Evolutionary conservation across 176 grass and related monocot genomes (phyloP).

Genomic region (Hordeum marinum): DNA sequence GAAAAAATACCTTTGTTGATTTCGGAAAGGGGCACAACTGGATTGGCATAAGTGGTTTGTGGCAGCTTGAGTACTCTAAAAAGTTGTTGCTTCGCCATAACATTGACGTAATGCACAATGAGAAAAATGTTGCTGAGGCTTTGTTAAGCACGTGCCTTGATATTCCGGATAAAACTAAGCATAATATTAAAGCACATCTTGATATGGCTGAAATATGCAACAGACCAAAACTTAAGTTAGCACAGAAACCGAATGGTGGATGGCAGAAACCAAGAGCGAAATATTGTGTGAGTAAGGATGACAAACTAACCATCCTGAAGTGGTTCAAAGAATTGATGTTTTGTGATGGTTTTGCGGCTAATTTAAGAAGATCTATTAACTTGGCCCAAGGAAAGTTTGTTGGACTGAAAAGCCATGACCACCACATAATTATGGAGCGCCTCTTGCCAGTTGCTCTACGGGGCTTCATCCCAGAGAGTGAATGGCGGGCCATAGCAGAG

Average conservation of each 20-base stretch:
- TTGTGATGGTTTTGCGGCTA: constrained; percentile 7
- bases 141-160: too few species aligned
- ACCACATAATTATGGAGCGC: not conserved
- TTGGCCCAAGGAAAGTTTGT: not conserved
- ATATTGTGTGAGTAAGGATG: not conserved
- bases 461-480: not conserved
- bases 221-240: not conserved
- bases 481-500: not conserved
- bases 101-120: too few species aligned
- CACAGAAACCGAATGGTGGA: not conserved
- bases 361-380: not conserved
- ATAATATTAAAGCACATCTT: constrained; percentile 7
- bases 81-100: too few species aligned
- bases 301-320: not conserved
- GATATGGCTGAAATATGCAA: constrained; percentile 1
- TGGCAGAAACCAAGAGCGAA: not conserved
- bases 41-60: too few species aligned
- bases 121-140: not conserved
- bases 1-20: too few species aligned
- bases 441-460: not conserved
- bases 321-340: constrained; percentile 17
- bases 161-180: not conserved
- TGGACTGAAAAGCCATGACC: constrained; percentile 10
- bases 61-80: too few species aligned
- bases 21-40: too few species aligned